These are phyloP conservation scores for Tuber microsphaerosporum DNA, from an alignment of 495 filamentous ascomycete genomes.

Conservation along the genomic window DNA sequence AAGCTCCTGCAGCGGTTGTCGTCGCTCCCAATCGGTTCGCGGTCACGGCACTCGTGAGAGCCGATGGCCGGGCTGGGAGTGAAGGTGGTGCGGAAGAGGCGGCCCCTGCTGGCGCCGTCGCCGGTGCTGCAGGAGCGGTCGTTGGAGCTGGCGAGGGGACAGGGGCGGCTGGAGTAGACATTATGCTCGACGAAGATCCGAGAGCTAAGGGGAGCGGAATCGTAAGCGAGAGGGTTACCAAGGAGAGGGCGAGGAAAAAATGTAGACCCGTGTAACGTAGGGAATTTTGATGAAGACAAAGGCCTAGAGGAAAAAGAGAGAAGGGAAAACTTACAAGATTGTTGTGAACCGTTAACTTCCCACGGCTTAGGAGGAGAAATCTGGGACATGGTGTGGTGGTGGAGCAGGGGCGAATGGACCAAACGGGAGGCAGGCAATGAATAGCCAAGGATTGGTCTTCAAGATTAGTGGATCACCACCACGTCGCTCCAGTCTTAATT, in stretches of 20 bases:
- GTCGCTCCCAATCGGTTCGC: constrained; percentile 53
- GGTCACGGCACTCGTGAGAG: constrained; percentile 64
- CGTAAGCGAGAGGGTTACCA: background rate
- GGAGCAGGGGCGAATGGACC: constrained; percentile 10
- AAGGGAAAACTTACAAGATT: constrained; percentile 49
- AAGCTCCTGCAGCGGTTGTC: constrained; percentile 50
- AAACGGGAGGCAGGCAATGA: constrained; percentile 25
- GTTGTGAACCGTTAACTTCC: constrained; percentile 67
- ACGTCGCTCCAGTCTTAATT: background rate
- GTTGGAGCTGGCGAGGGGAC: constrained; percentile 43
- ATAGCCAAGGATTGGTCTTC: background rate
- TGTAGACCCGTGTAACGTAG: constrained; percentile 20
- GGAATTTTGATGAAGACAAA: background rate
- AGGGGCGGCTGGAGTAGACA: constrained; percentile 43
- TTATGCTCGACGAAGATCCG: constrained; percentile 18
- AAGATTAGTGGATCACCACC: background rate
- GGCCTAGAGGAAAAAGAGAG: constrained; percentile 21
- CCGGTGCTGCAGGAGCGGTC: constrained; percentile 44
- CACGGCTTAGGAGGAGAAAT: constrained; percentile 92
- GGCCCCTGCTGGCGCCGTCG: constrained; percentile 45
- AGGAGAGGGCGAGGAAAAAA: background rate
- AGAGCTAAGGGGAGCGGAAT: constrained; percentile 11
- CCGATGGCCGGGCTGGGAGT: constrained; percentile 72
- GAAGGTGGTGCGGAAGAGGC: constrained; percentile 54
- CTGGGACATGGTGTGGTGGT: constrained; percentile 40